These are phyloP conservation scores for Rutstroemia sp. DNA, from an alignment of 2,329 filamentous ascomycete species.

Conservation along the genomic window DNA sequence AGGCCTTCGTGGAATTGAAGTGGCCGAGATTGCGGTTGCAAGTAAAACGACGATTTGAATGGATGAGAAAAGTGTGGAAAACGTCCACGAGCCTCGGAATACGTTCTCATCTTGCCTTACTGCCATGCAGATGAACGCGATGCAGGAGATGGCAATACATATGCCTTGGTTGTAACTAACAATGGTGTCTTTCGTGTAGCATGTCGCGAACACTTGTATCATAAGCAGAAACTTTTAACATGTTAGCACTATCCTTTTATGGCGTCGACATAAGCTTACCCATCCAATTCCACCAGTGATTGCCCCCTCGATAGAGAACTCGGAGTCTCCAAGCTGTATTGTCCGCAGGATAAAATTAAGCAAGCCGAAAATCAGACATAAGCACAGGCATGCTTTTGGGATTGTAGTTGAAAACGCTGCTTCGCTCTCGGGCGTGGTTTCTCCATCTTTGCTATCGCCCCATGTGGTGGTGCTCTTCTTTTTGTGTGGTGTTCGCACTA, in stretches of 20 bases:
- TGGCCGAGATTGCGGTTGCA: conserved; percentile 39
- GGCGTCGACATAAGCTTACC: background rate
- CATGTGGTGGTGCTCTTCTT: background rate
- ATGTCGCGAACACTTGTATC: conserved; percentile 8
- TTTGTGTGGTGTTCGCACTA: background rate
- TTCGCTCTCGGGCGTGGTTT: conserved; percentile 54
- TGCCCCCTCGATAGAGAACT: background rate
- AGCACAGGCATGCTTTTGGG: conserved; percentile 26
- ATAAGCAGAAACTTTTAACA: background rate
- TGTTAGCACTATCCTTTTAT: background rate
- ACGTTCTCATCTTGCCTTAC: background rate
- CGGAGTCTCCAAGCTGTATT: conserved; percentile 32
- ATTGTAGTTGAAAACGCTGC: conserved; percentile 51
- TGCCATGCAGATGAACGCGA: background rate
- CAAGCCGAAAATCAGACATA: conserved; percentile 31
- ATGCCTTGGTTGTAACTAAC: conserved; percentile 7
- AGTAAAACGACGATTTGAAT: conserved; percentile 38
- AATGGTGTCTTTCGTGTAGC: conserved; percentile 9
- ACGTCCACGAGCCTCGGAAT: conserved; percentile 26
- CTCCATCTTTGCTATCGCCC: conserved; percentile 65
- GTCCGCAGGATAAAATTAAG: conserved; percentile 41
- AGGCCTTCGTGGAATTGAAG: conserved; percentile 60
- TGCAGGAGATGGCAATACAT: conserved; percentile 1
- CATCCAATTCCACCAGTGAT: background rate
- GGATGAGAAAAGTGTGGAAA: background rate